Base-by-base conservation (phyloP, 805 yeast species). In the Zygosaccharomyces bailii region DNA sequence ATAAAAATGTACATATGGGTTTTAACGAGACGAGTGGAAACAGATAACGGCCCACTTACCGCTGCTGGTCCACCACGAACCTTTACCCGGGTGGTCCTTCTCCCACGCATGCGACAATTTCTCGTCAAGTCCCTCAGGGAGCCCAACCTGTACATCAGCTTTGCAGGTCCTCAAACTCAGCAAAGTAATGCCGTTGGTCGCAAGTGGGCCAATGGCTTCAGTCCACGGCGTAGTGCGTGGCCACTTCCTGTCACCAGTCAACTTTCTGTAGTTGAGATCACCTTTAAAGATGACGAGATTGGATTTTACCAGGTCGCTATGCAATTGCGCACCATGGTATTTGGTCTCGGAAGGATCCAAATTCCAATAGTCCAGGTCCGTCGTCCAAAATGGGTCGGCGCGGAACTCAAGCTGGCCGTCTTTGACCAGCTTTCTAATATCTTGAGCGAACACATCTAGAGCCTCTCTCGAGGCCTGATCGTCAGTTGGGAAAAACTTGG, bases 21-120 rank as follows among this genome's bases (percentile, higher is more conserved):
- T 23, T 37, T 37, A 37, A 24, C 13, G 40, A 25, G 40, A 25
- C 8, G 39, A 37, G 20, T 25, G 17, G 59, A 68, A 85, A 40
- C 84, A 78, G 33, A 91, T 79, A 13, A 93, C 96, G 1, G 99
- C 99, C 81, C 93, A 93, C 63, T 87, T 85, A 46, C 99, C 99
- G 48, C 86, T 78, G 53, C 87, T 74, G 38, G 83, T 75, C 99
- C 99, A 93, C 51, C 82, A 78, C 36, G 79, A 79, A 19, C 86
- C 87, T 40, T 71, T 64, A 47, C 82, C 82, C 49, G 84, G 79
- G 0, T 86, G 82, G 59, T 67, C 68, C 13, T 59, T 62, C 57
- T 71, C 76, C 85, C 86, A 90, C 34, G 68, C 66, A 45, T 74
- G 65, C 35, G 78, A 73, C 51, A 91, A 73, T 58, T 79, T 73